Conservation (phyloP, 202 grass and related monocot genomes). For the Hordeum pubiflorum region DNA sequence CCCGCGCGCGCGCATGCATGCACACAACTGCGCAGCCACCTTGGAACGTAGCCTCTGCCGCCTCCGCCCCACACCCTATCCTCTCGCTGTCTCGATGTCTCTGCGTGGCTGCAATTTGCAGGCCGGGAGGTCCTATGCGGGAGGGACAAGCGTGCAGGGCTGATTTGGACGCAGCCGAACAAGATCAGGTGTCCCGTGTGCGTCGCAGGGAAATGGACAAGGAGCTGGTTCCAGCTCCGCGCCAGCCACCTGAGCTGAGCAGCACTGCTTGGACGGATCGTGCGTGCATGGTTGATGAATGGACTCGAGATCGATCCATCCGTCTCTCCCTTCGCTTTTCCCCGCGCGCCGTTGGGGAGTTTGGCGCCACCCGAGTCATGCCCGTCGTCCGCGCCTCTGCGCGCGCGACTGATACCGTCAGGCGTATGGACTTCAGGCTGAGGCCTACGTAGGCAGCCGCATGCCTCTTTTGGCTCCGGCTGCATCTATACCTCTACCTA, state of each 20-base stretch:
- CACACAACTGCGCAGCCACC: background rate
- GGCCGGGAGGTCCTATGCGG: background rate
- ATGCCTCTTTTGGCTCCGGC: background rate
- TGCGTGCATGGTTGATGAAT: background rate
- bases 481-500: background rate
- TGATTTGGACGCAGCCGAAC: slow-evolving; percentile 5
- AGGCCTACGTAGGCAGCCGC: background rate
- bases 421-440: background rate
- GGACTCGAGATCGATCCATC: background rate
- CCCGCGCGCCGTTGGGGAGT: slow-evolving; percentile 11
- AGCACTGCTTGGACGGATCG: background rate
- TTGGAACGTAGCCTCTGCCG: background rate
- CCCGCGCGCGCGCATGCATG: background rate
- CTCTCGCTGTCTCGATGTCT: background rate
- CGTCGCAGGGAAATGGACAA: background rate
- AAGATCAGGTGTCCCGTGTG: background rate
- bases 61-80: background rate
- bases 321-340: background rate
- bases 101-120: background rate
- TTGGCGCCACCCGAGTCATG: slow-evolving; percentile 2
- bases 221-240: background rate
- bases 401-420: background rate
- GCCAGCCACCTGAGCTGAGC: slow-evolving; percentile 1
- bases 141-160: slow-evolving; percentile 7
- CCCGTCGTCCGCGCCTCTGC: background rate